Evolutionary conservation across 768 basidiomycete species (phyloP), one percentile per base, ranked within the genome.

Genomic region (Imleria badia): DNA sequence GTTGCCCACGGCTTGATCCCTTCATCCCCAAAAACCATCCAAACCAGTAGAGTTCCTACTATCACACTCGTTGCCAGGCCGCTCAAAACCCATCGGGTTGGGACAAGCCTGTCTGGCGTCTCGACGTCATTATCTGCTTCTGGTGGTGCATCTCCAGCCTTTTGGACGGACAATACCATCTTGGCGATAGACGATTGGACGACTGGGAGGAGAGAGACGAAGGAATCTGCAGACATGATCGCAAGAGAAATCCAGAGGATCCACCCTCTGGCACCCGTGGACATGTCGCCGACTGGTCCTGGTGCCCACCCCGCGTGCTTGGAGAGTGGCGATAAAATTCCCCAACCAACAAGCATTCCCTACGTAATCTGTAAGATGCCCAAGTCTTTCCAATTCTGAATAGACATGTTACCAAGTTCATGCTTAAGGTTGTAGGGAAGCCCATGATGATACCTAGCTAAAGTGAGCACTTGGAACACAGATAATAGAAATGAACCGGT

Each of bases 341-440:
- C 95, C 96, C 96, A 98, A 10, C 96, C 96, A 11, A 89, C 85
- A n/a, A 98, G 60, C 96, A 97, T 98, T 29, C 96, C 94, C 90
- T 92, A 60, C 19, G 35, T 5, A 12, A 39, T 12, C 3, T 10
- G 35, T 56, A 13, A 61, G 57, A 58, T 46, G n/a, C 29, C n/a
- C 29, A 17, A 22, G 7, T 14, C 48, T 26, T 19, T 22, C 45
- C 2, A 36, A 31, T 44, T 55, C 23, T 17, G 14, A 17, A 20
- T 69, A 79, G 14, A 46, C n/a, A 44, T 9, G 14, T 66, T 63
- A 91, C 91, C 54, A 94, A 70, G 60, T 87, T 95, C 95, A 98
- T 98, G 67, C 89, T 91, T 34, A 95, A 63, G 0, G 95, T 95
- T 0, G 93, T 96, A 0, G 94, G 89, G 64, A 95, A 92, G 5